Conservation (phyloP, 768 basidiomycete species). For the Kwoniella sp. region DNA sequence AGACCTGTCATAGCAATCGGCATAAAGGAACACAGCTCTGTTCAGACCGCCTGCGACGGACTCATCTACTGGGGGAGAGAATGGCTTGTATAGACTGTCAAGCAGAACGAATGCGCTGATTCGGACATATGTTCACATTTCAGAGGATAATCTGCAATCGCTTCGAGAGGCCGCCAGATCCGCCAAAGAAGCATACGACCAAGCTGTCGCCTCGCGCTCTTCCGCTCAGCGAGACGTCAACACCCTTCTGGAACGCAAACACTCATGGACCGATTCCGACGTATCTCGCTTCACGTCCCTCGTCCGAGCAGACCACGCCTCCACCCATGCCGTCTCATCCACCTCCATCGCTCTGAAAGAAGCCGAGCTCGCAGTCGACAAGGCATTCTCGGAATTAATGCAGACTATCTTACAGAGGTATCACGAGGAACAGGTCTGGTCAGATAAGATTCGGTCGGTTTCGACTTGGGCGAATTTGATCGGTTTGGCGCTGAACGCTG, state of each 20-base stretch:
- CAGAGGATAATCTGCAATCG: constrained; percentile 73
- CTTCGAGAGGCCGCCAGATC: constrained; percentile 68
- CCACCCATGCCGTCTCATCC: constrained; percentile 74
- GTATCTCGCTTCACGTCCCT: constrained; percentile 84
- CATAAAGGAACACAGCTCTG: too few species aligned
- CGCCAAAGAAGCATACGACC: constrained; percentile 75
- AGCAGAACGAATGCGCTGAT: too few species aligned
- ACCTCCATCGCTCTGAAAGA: constrained; percentile 70
- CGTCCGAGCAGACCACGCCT: constrained; percentile 83
- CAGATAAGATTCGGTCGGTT: constrained; percentile 93
- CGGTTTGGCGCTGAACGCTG: constrained; percentile 80
- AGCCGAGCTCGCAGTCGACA: constrained; percentile 78
- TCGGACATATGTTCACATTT: constrained; percentile 7
- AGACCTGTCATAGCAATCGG: too few species aligned
- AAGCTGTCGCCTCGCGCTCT: constrained; percentile 76
- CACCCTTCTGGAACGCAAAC: constrained; percentile 90
- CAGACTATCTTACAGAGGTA: constrained; percentile 79
- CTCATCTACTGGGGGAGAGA: too few species aligned
- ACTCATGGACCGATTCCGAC: constrained; percentile 85
- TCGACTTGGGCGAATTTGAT: constrained; percentile 90
- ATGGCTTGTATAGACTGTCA: too few species aligned
- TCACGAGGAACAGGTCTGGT: constrained; percentile 99
- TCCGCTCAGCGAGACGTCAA: constrained; percentile 93
- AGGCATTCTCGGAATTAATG: constrained; percentile 82
- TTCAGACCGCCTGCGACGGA: too few species aligned